These are phyloP conservation scores for Morella rubra DNA, from an alignment of 306 rosid species.

Conservation along the genomic window DNA sequence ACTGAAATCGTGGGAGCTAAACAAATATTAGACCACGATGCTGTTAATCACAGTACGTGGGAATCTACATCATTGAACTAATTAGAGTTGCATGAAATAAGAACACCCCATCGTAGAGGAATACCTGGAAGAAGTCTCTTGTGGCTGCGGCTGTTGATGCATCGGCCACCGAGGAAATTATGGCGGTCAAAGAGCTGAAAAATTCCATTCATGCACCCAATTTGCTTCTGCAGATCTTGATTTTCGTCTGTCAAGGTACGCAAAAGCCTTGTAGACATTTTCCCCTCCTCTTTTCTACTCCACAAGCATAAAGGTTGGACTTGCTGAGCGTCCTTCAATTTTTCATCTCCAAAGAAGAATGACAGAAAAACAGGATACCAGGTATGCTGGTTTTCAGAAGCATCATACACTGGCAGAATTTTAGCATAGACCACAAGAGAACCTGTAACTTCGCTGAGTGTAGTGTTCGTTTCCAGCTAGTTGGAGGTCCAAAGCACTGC, in stretches of 20 bases:
- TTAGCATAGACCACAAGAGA: slow-evolving; percentile 9
- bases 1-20: neutral
- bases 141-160: slow-evolving; percentile 28
- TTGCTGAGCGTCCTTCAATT: slow-evolving; percentile 15
- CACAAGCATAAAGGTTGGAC: neutral
- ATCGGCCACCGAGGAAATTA: slow-evolving; percentile 51
- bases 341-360: slow-evolving; percentile 20
- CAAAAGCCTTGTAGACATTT: slow-evolving; percentile 63
- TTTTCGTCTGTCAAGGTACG: slow-evolving; percentile 58
- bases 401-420: slow-evolving; percentile 13
- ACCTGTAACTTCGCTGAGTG: neutral
- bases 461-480: neutral
- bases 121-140: slow-evolving; percentile 52
- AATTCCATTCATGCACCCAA: slow-evolving; percentile 82
- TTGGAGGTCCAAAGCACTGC: neutral
- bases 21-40: neutral
- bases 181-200: slow-evolving; percentile 82
- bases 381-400: slow-evolving; percentile 5
- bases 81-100: slow-evolving; percentile 4
- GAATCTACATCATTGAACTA: slow-evolving; percentile 13
- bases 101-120: neutral
- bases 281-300: slow-evolving; percentile 28
- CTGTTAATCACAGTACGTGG: neutral
- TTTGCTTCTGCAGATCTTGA: slow-evolving; percentile 71
- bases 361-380: slow-evolving; percentile 8